Percentiles rank a stretch among this genome's conserved stretches.
These are phyloP conservation scores for Xylaria hypoxylon DNA, from an alignment of 2,329 filamentous ascomycete genomes.

Conservation along the genomic window DNA sequence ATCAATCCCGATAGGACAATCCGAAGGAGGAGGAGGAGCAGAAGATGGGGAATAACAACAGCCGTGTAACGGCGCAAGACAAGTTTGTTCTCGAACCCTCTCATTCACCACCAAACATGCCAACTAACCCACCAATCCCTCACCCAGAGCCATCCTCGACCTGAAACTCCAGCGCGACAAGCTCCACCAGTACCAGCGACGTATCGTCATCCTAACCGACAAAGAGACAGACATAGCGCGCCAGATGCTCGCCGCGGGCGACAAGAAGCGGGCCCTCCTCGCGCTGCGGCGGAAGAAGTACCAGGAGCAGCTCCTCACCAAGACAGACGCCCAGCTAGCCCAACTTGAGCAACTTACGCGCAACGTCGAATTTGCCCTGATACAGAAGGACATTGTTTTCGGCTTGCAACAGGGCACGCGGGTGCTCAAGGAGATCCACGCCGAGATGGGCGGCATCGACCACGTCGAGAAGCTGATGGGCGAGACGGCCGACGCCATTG, in stretches of 20 bases:
- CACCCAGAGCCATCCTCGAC: constrained; percentile 89
- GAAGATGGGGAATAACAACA: constrained; percentile 66
- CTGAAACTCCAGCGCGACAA: constrained; percentile 98
- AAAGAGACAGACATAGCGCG: constrained; percentile 89
- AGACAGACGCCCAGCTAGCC: constrained; percentile 93
- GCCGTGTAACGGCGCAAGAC: constrained; percentile 79
- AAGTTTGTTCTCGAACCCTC: constrained; percentile 67
- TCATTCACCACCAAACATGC: constrained; percentile 15
- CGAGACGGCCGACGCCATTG: constrained; percentile 88
- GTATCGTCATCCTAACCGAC: constrained; percentile 85
- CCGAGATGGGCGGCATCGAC: constrained; percentile 95
- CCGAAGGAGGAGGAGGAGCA: constrained; percentile 19
- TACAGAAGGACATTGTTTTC: constrained; percentile 96
- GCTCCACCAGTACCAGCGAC: constrained; percentile 94
- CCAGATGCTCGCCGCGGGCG: constrained; percentile 81
- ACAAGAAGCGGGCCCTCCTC: constrained; percentile 84
- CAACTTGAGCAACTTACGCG: constrained; percentile 90
- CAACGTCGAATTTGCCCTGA: constrained; percentile 93
- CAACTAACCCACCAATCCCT: constrained; percentile 10
- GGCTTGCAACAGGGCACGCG: constrained; percentile 91
- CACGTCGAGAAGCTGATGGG: constrained; percentile 95
- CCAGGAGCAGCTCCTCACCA: constrained; percentile 87
- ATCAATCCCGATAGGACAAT: constrained; percentile 1
- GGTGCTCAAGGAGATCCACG: constrained; percentile 90
- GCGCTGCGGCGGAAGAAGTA: constrained; percentile 96